phyloP scores from a whole-genome alignment of 1,139 yeast genomes.

The Kodamaea derodonti region DNA sequence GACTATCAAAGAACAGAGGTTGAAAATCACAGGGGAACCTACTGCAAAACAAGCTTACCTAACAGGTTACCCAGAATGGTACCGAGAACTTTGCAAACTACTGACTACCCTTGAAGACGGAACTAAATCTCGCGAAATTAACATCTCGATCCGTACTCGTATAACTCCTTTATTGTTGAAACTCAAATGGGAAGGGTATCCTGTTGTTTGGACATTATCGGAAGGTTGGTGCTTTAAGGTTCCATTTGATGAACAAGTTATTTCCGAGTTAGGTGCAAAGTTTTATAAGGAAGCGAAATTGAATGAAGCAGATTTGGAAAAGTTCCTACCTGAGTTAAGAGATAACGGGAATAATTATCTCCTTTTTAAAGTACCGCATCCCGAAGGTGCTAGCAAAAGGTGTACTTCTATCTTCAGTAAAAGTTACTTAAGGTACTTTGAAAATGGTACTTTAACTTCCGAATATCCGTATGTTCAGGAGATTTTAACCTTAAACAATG shows the following conservation, averaged over 20 bases:
- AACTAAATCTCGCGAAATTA: constrained; percentile 35
- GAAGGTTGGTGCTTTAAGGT: constrained; percentile 90
- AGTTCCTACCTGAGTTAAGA: constrained; percentile 21
- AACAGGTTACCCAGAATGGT: constrained; percentile 96
- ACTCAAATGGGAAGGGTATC: constrained; percentile 82
- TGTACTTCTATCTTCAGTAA: constrained; percentile 82
- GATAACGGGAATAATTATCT: constrained; percentile 24
- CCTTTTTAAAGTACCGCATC: constrained; percentile 81
- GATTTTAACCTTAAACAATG: constrained; percentile 70
- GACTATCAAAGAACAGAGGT: constrained; percentile 58
- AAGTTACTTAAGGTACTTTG: constrained; percentile 66
- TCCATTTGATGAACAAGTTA: constrained; percentile 31
- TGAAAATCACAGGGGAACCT: constrained; percentile 72
- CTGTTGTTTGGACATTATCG: constrained; percentile 73
- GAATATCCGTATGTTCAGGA: constrained; percentile 70
- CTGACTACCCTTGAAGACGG: constrained; percentile 27
- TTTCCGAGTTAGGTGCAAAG: constrained; percentile 40
- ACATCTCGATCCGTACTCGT: constrained; percentile 68
- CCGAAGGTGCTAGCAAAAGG: constrained; percentile 73
- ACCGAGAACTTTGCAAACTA: constrained; percentile 62
- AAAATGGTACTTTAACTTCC: constrained; percentile 68
- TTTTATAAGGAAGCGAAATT: constrained; percentile 43
- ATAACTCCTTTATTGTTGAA: constrained; percentile 72
- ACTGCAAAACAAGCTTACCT: constrained; percentile 71
- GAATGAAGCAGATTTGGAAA: constrained; percentile 16